A percentile compares a stretch with the other conserved stretches of the same genome.
These are phyloP conservation scores for Bacterosira constricta DNA, from an alignment of 108 stramenopile species.

Conservation along the genomic window DNA sequence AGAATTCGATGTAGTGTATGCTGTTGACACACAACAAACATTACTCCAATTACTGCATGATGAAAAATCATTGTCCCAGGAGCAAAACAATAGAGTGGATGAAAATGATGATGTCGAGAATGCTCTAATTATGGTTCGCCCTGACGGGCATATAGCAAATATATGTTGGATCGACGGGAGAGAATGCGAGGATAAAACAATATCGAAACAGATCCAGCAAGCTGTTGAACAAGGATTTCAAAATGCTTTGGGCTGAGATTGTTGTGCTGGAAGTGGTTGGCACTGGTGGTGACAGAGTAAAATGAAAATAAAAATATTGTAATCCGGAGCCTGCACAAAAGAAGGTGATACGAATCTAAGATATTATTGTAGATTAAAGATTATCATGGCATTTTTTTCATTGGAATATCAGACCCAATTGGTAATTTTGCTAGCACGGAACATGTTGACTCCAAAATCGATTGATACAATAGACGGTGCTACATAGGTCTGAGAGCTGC, in stretches of 20 bases:
- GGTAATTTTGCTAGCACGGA: no score
- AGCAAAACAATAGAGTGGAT: background rate
- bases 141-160: slow-evolving; percentile 67
- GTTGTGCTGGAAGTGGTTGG: no score
- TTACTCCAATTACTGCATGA: background rate
- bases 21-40: slow-evolving; percentile 16
- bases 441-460: no score
- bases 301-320: no score
- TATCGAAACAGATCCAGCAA: background rate
- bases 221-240: slow-evolving; percentile 2
- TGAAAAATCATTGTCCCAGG: background rate
- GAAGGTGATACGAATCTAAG: no score
- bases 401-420: no score
- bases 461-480: no score
- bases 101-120: background rate
- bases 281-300: no score
- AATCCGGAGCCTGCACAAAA: no score
- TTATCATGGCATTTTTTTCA: no score
- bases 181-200: background rate
- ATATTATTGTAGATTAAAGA: no score
- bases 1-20: slow-evolving; percentile 3
- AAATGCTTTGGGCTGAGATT: slow-evolving; percentile 18
- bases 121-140: slow-evolving; percentile 55
- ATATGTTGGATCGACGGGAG: slow-evolving; percentile 12
- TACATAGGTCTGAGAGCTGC: no score